phyloP scores from a whole-genome alignment of 768 basidiomycete species.

The Psilocybe cyanescens region DNA sequence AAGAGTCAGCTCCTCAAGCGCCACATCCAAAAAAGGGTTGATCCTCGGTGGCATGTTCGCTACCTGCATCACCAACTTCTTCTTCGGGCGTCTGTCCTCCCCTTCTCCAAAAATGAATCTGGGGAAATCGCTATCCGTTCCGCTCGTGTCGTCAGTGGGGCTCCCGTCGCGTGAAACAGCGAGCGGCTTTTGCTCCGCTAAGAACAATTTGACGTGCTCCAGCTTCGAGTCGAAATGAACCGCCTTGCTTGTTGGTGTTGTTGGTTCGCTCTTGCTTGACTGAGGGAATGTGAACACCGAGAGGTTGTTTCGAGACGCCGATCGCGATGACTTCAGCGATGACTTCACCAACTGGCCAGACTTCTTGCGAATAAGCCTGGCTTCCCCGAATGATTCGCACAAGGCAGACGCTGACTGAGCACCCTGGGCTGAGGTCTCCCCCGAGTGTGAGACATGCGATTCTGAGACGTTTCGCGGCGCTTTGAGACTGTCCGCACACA shows the following conservation, averaged over 20 bases:
- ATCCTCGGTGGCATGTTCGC: slow-evolving; percentile 65
- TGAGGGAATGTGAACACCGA: slow-evolving; percentile 53
- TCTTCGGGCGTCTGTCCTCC: slow-evolving; percentile 34
- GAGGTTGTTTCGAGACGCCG: slow-evolving; percentile 50
- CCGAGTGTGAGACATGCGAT: slow-evolving; percentile 30
- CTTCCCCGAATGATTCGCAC: slow-evolving; percentile 30
- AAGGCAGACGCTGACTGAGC: slow-evolving; percentile 26
- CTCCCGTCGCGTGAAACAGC: slow-evolving; percentile 92
- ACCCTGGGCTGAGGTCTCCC: slow-evolving; percentile 24
- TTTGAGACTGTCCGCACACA: slow-evolving; percentile 27
- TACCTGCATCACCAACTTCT: slow-evolving; percentile 59
- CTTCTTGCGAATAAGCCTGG: slow-evolving; percentile 81
- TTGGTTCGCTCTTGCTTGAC: slow-evolving; percentile 77
- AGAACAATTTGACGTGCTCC: slow-evolving; percentile 93
- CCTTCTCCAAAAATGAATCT: slow-evolving; percentile 55
- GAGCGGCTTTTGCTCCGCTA: slow-evolving; percentile 92
- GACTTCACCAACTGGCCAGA: slow-evolving; percentile 93
- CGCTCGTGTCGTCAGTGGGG: slow-evolving; percentile 82
- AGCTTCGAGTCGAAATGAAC: slow-evolving; percentile 94
- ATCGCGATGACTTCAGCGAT: slow-evolving; percentile 77
- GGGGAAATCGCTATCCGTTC: slow-evolving; percentile 79
- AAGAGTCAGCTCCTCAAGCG: slow-evolving; percentile 59
- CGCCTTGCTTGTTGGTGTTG: slow-evolving; percentile 80
- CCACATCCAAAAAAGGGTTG: slow-evolving; percentile 46
- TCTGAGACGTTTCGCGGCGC: slow-evolving; percentile 31